Evolutionary conservation across 1,284 basidiomycete species (phyloP), one percentile per base, ranked within the genome.

Genomic region (Trametes versicolor): DNA sequence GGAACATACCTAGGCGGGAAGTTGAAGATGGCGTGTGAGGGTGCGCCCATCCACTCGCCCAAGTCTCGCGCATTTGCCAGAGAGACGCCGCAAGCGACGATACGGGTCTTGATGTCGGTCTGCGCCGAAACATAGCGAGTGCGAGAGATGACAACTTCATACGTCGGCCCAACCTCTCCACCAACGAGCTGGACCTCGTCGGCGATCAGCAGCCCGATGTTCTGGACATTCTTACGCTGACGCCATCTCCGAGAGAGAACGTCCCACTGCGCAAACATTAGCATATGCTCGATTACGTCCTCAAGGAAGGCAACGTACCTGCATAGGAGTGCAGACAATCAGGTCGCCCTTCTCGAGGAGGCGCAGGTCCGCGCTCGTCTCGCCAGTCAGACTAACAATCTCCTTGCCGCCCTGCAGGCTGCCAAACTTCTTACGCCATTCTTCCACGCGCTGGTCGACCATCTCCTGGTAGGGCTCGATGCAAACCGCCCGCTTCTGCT

Each of bases 391-490:
- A 59, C 93, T 93, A 23, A 97, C 89, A 60, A 99, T 92, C 80
- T 96, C 93, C 81, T 98, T 99, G 34, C 94, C 94, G 12, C 92
- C 94, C 72, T 96, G 91, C 4, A 98, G 77, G 8, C 83, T 75
- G 8, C 88, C 84, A 70, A 99, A 99, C 80, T 96, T 98, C 66
- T 83, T 81, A 54, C 84, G 85, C 98, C 98, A 99, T 73, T 98
- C 96, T 25, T 85, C 82, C 0, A 97, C 93, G 1, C 97, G 87
- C 71, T 91, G 85, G 65, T 98, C 95, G 1, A 99, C 96, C 93
- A 99, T 98, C 71, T 97, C 96, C 70, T 96, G 95, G 78, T 94
- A 98, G 0, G 98, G 98, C 78, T 98, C 94, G 64, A 99, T 92
- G 77, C 97, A 99, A 1, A 99, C 95, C 0, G 96, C 96, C n/a